These are phyloP conservation scores for Microascus cirrosus DNA, from an alignment of 2,329 filamentous ascomycete species.

Conservation along the genomic window DNA sequence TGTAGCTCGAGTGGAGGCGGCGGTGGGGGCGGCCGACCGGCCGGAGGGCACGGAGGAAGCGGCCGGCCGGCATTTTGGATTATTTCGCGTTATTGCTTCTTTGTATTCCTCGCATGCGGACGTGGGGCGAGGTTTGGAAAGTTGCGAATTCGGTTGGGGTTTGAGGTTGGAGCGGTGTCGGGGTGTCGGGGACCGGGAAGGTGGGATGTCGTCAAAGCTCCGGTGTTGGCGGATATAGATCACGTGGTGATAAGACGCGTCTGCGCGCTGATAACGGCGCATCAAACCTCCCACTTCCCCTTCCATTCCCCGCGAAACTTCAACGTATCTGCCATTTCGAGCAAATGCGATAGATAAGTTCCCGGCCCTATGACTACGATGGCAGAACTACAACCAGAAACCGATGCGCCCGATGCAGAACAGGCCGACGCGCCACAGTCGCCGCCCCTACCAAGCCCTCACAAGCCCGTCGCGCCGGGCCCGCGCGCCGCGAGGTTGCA, in stretches of 20 bases:
- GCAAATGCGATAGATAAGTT: background rate
- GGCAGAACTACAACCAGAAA: background rate
- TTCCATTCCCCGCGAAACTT: background rate
- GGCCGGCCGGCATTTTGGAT: background rate
- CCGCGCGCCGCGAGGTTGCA: constrained; percentile 45
- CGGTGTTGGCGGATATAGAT: background rate
- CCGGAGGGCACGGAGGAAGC: background rate
- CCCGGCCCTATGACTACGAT: background rate
- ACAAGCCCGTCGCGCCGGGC: constrained; percentile 36
- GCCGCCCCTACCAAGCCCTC: constrained; percentile 27
- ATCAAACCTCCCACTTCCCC: background rate
- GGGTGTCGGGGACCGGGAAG: background rate
- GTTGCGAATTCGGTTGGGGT: background rate
- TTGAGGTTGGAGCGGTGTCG: background rate
- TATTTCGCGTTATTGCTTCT: background rate
- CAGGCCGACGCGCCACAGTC: constrained; percentile 13
- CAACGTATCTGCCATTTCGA: background rate
- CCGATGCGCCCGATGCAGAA: background rate
- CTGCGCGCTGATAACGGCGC: constrained; percentile 2
- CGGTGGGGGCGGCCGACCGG: background rate
- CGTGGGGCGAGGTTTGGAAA: background rate
- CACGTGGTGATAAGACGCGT: constrained; percentile 3
- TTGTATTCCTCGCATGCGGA: background rate
- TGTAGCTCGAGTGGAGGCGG: background rate
- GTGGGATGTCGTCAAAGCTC: background rate